Conservation (phyloP, 2,329 filamentous ascomycete species). For the Aureobasidium melanogenum region DNA sequence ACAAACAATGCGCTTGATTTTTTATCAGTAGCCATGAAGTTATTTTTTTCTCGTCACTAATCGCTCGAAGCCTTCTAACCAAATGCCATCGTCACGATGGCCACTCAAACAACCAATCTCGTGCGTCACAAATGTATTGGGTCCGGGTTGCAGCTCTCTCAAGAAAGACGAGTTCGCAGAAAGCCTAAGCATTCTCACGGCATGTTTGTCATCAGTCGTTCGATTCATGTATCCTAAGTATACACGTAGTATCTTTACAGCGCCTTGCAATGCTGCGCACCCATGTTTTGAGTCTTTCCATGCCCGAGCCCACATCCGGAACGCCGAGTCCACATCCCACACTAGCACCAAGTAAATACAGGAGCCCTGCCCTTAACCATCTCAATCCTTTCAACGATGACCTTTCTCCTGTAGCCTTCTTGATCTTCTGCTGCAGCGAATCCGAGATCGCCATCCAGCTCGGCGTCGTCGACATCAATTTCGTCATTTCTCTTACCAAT, state of each 20-base stretch:
- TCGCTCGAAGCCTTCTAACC: no score
- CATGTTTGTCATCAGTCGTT: constrained; percentile 8
- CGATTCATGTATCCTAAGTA: background rate
- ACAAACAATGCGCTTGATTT: no score
- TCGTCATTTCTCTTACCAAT: constrained; percentile 26
- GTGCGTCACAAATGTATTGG: background rate
- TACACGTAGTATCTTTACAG: constrained; percentile 1
- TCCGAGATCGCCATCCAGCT: constrained; percentile 84
- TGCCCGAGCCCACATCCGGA: background rate
- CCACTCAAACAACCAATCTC: background rate
- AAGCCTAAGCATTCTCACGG: no score
- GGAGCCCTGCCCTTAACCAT: constrained; percentile 92
- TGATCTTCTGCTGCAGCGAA: constrained; percentile 91
- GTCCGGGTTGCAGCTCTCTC: background rate
- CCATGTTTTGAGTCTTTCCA: background rate
- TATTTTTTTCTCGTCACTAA: no score
- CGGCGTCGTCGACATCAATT: constrained; percentile 35
- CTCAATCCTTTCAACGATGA: constrained; percentile 93
- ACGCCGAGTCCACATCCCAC: background rate
- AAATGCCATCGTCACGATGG: no score
- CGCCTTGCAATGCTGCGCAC: background rate
- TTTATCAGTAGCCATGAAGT: no score
- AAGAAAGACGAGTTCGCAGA: no score
- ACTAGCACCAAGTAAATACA: constrained; percentile 91
- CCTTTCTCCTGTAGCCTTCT: constrained; percentile 83